A percentile compares a stretch with the other conserved stretches of the same genome.
Evolutionary conservation across 2,329 filamentous ascomycete genomes (phyloP).

Genomic region (Aspergillus fischeri): DNA sequence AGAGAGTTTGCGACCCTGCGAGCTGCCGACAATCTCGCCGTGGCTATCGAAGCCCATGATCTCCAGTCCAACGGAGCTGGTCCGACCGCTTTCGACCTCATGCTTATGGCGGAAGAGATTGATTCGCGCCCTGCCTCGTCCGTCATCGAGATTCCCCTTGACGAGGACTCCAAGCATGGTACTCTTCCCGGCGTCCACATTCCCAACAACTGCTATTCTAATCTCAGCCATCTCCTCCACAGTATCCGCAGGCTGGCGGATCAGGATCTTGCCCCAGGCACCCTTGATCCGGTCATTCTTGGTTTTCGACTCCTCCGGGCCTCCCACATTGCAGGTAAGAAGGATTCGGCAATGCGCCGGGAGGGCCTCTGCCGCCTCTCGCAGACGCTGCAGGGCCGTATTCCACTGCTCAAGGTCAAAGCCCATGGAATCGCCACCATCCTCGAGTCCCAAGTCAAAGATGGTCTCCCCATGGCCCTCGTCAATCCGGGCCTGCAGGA

Average conservation of each 20-base stretch:
- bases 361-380: slow-evolving; percentile 58
- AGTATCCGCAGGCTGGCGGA: slow-evolving; percentile 68
- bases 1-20: slow-evolving; percentile 79
- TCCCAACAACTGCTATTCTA: slow-evolving; percentile 92
- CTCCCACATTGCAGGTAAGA: slow-evolving; percentile 86
- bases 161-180: slow-evolving; percentile 94
- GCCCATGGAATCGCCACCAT: slow-evolving; percentile 79
- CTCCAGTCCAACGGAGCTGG: slow-evolving; percentile 96
- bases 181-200: slow-evolving; percentile 96
- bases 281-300: slow-evolving; percentile 64
- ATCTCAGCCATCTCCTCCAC: slow-evolving; percentile 93
- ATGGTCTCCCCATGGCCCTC: slow-evolving; percentile 87
- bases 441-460: slow-evolving; percentile 88
- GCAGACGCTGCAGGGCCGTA: slow-evolving; percentile 62
- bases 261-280: slow-evolving; percentile 79
- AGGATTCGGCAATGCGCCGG: slow-evolving; percentile 76
- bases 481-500: slow-evolving; percentile 65
- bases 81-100: slow-evolving; percentile 91
- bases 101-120: slow-evolving; percentile 98
- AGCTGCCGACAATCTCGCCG: slow-evolving; percentile 76
- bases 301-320: slow-evolving; percentile 65
- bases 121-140: slow-evolving; percentile 85
- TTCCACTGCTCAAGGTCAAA: slow-evolving; percentile 74
- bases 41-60: slow-evolving; percentile 94
- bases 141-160: slow-evolving; percentile 92